phyloP scores from a whole-genome alignment of 2,329 filamentous ascomycete species.

The Calonectria pseudoturangicola region DNA sequence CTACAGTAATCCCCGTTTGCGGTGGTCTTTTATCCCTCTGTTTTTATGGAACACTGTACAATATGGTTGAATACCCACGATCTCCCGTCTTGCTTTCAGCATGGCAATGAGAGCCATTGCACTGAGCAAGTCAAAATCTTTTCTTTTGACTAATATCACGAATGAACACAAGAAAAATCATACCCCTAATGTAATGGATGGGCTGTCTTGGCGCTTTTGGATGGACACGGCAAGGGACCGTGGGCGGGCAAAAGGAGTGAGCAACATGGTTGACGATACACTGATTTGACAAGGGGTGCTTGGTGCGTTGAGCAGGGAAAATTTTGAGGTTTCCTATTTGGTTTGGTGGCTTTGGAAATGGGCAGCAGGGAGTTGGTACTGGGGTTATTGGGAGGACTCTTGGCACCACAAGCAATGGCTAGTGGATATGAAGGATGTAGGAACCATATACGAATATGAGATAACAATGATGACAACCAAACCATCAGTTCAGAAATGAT shows the following conservation, averaged over 20 bases:
- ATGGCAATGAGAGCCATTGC: constrained; percentile 35
- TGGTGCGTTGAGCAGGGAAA: constrained; percentile 12
- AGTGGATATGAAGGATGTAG: constrained; percentile 20
- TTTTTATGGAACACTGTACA: constrained; percentile 47
- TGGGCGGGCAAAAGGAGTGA: constrained; percentile 30
- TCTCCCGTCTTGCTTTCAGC: constrained; percentile 23
- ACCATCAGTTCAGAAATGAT: constrained; percentile 14
- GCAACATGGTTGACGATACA: constrained; percentile 29
- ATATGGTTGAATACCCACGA: constrained; percentile 42
- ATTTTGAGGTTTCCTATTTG: constrained; percentile 7
- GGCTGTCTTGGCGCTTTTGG: constrained; percentile 51
- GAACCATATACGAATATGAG: constrained; percentile 14
- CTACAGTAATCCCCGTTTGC: constrained; percentile 41
- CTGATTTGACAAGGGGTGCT: constrained; percentile 24
- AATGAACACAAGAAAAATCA: constrained; percentile 52
- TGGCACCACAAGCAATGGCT: constrained; percentile 12
- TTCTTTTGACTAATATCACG: constrained; percentile 47
- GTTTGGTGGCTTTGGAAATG: constrained; percentile 9
- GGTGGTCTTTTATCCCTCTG: constrained; percentile 22
- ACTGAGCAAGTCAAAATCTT: constrained; percentile 39
- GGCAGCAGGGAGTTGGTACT: background rate
- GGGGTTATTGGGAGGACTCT: constrained; percentile 1
- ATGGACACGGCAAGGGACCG: constrained; percentile 41
- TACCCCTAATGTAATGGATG: constrained; percentile 57
- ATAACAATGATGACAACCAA: constrained; percentile 32